Evolutionary conservation across 257 asterid species (phyloP).

Genomic region (Solanum pennellii): DNA sequence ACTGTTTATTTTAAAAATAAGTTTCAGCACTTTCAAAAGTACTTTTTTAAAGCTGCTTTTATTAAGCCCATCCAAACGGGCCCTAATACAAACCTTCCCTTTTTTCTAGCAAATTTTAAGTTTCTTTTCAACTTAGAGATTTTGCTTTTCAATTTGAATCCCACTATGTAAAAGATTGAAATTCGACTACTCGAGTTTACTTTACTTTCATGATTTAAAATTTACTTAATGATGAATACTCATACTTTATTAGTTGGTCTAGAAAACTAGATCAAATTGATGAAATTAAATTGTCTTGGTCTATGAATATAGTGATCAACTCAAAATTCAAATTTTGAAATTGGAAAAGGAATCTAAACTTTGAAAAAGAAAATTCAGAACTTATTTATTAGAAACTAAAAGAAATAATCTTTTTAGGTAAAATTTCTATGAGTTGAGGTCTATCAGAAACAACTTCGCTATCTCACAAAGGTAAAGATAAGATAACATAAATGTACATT

Average conservation of each 20-base stretch:
- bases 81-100: background rate
- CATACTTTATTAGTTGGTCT: background rate
- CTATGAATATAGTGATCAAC: background rate
- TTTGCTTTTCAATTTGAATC: background rate
- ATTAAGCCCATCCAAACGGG: too few species aligned
- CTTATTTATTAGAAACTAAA: background rate
- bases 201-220: background rate
- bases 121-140: background rate
- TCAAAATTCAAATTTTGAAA: background rate
- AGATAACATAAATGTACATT: too few species aligned
- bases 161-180: background rate
- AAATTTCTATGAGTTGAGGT: background rate
- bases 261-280: background rate
- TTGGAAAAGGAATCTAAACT: background rate
- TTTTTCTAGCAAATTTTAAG: background rate
- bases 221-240: background rate
- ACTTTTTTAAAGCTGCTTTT: too few species aligned
- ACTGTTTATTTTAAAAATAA: too few species aligned
- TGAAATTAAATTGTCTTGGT: background rate
- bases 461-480: background rate
- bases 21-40: too few species aligned
- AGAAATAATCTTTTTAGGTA: background rate
- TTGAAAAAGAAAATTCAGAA: background rate
- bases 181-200: background rate
- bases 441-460: rapidly evolving